Evolutionary conservation across 441 rosid species (phyloP), one percentile per base, ranked within the genome.

Genomic region (Breynia disticha): DNA sequence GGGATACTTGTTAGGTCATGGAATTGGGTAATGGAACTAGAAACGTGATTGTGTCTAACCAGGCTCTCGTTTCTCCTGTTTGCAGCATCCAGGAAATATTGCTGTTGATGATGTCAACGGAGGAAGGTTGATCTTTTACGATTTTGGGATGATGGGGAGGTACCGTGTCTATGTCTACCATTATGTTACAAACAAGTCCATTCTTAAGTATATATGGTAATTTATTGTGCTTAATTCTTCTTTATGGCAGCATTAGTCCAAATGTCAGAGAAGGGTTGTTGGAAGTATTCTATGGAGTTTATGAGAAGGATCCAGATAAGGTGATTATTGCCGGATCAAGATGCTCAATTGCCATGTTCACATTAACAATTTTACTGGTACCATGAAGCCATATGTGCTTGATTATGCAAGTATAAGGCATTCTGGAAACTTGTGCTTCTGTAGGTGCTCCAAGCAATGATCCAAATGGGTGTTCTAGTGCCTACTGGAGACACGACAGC

Each of bases 101-200:
- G 99, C 97, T 1, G 90, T 89, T 59, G 99, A 93, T 76, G 99
- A 93, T 77, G 90, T 93, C 58, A 88, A 86, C 63, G 99, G 99
- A 8, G 97, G 99, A 60, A 76, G 99, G 63, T 76, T 93, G 64
- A 93, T 93, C 67, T 87, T 89, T 75, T 93, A 93, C 61, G 99
- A 93, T 74, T 93, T 93, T 62, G 99, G 99, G 59, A 93, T 93
- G 99, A 93, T 93, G 99, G 99, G 99, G 70, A 89, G 99, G 97
- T 93, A 79, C 44, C 61, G 3, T 13, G 11, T 58, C 71, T 56
- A 58, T 22, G 57, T 57, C 49, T 55, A 35, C 13, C 62, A 15
- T 45, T 44, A 48, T 55, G 50, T 59, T 44, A 22, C 15, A 10
- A 51, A 35, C 22, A 47, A 54, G 57, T 66, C 48, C 24, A 43